Evolutionary conservation across 2,329 filamentous ascomycete genomes (phyloP), one percentile per base, ranked within the genome.

Genomic region (Chrysosporium keratinophilum): DNA sequence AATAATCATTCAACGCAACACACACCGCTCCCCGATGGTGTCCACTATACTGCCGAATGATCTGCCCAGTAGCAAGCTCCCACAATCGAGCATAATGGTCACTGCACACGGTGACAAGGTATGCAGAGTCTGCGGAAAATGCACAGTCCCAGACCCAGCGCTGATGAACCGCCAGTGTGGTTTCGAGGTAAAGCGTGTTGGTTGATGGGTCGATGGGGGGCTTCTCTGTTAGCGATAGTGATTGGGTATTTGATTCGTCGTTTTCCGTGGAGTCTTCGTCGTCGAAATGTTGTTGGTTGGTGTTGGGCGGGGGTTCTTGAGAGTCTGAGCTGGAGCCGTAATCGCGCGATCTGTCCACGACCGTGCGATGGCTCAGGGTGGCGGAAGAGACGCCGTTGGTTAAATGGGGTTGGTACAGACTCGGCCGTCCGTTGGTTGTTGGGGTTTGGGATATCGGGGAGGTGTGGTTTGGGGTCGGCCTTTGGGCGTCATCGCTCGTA

Each of bases 71-170:
- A 59, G 78, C 76, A 59, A 96, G 75, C 74, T 96, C 90, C 90
- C 90, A 96, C 54, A 96, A 73, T 15, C 90, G 79, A 1, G 90
- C 90, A 66, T 95, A 96, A 68, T 96, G 90, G 67, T 96, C 90
- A 41, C 85, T 91, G 67, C 88, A 95, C 4, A 90, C 89, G 0
- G 90, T 96, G 11, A 96, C 90, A 5, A 96, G 76, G 65, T 96
- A 96, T 0, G 90, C 90, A 34, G 85, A 90, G 67, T 96, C 90
- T 23, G 90, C 90, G 57, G 86, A 91, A 71, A 96, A 96, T 0
- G 90, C 90, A 64, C 90, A 96, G 69, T 96, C 90, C 90, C 90
- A 96, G 0, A 96, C 90, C 90, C 90, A 96, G 52, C 90, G 83
- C 72, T 96, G 90, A 71, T 96, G 90, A 52, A 87, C 88, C 19